Conservation (phyloP, 1,284 basidiomycete species). For the Inonotus hispidus region DNA sequence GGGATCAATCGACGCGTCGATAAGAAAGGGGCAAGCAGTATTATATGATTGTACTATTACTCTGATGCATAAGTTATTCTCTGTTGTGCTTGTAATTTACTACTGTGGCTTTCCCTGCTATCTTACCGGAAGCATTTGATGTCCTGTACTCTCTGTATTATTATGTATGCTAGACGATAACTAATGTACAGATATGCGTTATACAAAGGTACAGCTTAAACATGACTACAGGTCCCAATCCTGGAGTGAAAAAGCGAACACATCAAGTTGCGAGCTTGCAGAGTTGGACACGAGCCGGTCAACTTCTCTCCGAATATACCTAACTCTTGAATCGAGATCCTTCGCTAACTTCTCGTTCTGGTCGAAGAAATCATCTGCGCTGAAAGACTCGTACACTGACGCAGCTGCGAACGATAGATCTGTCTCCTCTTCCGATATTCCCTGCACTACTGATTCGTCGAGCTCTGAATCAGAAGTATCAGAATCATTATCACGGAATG, state of each 20-base stretch:
- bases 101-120: background rate
- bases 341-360: constrained; percentile 56
- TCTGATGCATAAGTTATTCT: background rate
- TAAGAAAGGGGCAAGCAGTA: constrained; percentile 24
- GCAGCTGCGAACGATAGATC: constrained; percentile 37
- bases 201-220: background rate
- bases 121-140: background rate
- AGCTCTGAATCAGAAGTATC: constrained; percentile 37
- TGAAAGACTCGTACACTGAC: constrained; percentile 32
- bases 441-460: constrained; percentile 25
- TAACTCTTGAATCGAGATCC: constrained; percentile 66
- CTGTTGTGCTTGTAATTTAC: background rate
- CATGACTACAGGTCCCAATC: constrained; percentile 60
- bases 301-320: constrained; percentile 59
- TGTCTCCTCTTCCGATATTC: constrained; percentile 31
- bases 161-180: background rate
- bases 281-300: constrained; percentile 49
- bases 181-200: background rate
- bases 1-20: constrained; percentile 55
- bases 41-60: background rate
- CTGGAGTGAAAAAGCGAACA: constrained; percentile 72
- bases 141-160: background rate
- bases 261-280: constrained; percentile 56
- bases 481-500: constrained; percentile 41
- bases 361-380: constrained; percentile 41